Percentiles rank a stretch among this genome's conserved stretches.
Evolutionary conservation across 192 early-diverging fungal species (phyloP).

Genomic region (Phycomyces blakesleeanus): DNA sequence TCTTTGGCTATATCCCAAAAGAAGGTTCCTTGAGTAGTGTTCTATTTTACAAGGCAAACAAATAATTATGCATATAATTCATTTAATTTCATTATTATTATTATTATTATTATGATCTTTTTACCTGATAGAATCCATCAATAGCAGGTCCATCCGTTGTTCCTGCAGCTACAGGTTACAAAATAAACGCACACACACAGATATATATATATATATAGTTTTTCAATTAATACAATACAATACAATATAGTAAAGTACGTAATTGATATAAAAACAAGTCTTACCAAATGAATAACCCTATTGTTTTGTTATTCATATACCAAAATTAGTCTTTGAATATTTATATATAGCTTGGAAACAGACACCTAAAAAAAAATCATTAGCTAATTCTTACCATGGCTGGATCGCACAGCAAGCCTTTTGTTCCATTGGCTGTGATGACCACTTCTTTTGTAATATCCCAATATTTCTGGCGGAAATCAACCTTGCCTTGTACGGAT

Average conservation of each 20-base stretch:
- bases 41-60: no score
- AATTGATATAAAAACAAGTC: background rate
- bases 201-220: no score
- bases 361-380: no score
- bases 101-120: background rate
- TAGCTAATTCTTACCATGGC: conserved; percentile 22
- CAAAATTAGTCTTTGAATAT: no score
- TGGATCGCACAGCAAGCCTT: conserved; percentile 16
- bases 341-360: no score
- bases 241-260: no score
- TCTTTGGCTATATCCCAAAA: conserved; percentile 21
- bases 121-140: conserved; percentile 24
- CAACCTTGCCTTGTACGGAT: conserved; percentile 15
- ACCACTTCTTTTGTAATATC: conserved; percentile 23
- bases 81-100: background rate
- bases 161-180: conserved; percentile 37
- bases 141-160: conserved; percentile 52
- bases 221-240: no score
- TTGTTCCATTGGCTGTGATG: conserved; percentile 3
- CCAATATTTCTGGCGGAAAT: conserved; percentile 19
- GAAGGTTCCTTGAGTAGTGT: conserved; percentile 22
- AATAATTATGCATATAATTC: no score
- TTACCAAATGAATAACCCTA: conserved; percentile 40
- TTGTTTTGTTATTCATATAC: no score
- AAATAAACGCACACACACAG: no score